Evolutionary conservation across 2,329 filamentous ascomycete genomes (phyloP).

Genomic region (Venturia asperata): DNA sequence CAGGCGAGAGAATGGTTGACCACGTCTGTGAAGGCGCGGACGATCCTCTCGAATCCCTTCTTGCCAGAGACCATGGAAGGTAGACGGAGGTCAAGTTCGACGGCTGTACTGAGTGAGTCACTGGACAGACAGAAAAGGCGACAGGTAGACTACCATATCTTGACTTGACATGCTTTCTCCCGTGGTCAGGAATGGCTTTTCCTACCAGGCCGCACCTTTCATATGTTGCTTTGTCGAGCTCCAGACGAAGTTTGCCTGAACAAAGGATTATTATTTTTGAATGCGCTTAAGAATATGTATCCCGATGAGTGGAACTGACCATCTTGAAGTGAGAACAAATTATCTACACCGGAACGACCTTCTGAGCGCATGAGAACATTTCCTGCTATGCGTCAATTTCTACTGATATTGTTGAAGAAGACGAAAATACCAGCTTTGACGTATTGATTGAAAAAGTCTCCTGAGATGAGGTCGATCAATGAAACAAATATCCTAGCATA

Average conservation of each 20-base stretch:
- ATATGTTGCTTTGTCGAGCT: constrained; percentile 73
- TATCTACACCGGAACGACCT: constrained; percentile 62
- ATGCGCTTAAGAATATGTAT: not conserved
- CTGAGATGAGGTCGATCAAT: constrained; percentile 62
- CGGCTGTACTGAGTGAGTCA: constrained; percentile 45
- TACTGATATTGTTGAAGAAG: not conserved
- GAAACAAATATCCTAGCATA: constrained; percentile 68
- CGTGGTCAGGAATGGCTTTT: constrained; percentile 52
- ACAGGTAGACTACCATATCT: constrained; percentile 57
- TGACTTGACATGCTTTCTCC: constrained; percentile 58
- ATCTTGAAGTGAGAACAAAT: constrained; percentile 62
- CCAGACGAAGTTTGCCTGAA: constrained; percentile 63
- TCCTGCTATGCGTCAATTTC: constrained; percentile 41
- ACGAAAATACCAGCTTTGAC: constrained; percentile 62
- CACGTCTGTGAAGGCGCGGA: constrained; percentile 73
- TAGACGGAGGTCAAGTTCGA: constrained; percentile 67
- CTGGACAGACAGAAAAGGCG: constrained; percentile 18
- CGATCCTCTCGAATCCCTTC: constrained; percentile 70
- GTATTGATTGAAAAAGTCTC: constrained; percentile 74
- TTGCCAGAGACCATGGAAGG: constrained; percentile 76
- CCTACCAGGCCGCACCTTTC: constrained; percentile 77
- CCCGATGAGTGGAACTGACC: constrained; percentile 42
- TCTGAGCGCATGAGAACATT: constrained; percentile 79
- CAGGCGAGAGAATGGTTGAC: constrained; percentile 62
- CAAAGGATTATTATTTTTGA: not conserved